These are phyloP conservation scores for Pichia nanzhaoensis DNA, from an alignment of 805 yeast genomes.

Conservation along the genomic window DNA sequence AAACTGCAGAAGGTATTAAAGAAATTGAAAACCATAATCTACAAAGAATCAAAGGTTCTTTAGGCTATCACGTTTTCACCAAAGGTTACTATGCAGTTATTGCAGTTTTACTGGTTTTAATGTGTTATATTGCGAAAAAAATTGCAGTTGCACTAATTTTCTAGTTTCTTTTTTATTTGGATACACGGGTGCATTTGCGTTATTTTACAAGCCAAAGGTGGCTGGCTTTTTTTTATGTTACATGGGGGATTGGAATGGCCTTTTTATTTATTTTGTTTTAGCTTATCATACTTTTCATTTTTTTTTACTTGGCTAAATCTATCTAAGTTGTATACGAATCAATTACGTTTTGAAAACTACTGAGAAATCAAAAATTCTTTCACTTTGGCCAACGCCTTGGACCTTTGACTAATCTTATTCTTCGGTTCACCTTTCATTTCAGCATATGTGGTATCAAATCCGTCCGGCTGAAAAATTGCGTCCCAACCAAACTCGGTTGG, in stretches of 20 bases:
- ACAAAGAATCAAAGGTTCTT: conserved; percentile 44
- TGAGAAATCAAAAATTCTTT: conserved; percentile 34
- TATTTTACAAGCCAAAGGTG: no score
- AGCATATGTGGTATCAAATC: conserved; percentile 72
- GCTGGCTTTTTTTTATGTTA: no score
- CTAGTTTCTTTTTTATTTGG: not conserved
- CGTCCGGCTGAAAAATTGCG: conserved; percentile 79
- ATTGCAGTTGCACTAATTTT: not conserved
- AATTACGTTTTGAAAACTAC: not conserved
- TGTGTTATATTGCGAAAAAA: conserved; percentile 25
- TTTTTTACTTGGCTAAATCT: not conserved
- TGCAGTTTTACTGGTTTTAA: conserved; percentile 28
- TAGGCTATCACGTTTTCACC: conserved; percentile 47
- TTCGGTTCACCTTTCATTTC: conserved; percentile 76
- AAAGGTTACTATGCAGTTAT: conserved; percentile 44
- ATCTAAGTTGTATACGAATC: not conserved
- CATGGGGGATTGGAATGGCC: no score
- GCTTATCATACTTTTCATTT: not conserved
- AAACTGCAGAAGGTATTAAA: conserved; percentile 51
- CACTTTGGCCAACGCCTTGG: conserved; percentile 70
- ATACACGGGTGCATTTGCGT: no score
- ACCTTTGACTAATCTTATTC: conserved; percentile 83
- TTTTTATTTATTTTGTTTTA: not conserved
- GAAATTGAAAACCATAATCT: conserved; percentile 67
- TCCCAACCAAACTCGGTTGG: conserved; percentile 92